Evolutionary conservation across 108 stramenopile species (phyloP), one percentile per base, ranked within the genome.

Genomic region (Cylindrotheca fusiformis): DNA sequence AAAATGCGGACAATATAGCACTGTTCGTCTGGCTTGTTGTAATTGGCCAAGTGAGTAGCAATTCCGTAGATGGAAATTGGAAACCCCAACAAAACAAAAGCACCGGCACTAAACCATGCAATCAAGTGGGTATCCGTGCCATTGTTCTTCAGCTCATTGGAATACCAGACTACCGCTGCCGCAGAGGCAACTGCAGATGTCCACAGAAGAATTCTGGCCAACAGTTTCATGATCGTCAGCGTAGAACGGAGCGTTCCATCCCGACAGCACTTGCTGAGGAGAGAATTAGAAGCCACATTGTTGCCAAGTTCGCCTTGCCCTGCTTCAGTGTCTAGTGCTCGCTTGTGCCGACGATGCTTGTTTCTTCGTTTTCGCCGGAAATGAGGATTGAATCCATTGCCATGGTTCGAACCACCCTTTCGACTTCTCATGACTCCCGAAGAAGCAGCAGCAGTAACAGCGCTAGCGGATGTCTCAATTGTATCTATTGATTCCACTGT

Each of bases 51-150:
- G 71, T 95, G 95, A 77, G 72, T 71, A 30, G 87, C 80, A 52
- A 95, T 93, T 6, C 90, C 88, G 30, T 78, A 83, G 60, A 96
- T 86, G 45, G 78, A 74, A 49, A 96, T 90, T 0, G 95, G 95
- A 32, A 96, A 95, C 30, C 93, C 93, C 17, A 95, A 58, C 25
- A 95, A 58, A 4, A 95, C 93, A 75, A 95, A 95, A 30, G 86
- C 90, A 23, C 90, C 93, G 2, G 93, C 93, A 0, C 82, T 84
- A 57, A 91, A 91, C 93, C 93, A 95, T 0, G 90, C 86, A 60
- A 95, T 90, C 25, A 91, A 76, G 74, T 95, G 93, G 8, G 88
- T 82, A 51, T 95, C 93, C 1, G 80, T 88, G 6, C 88, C 88
- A 63, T 88, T 82, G 31, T 86, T 77, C 32, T 78, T 86, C n/a